Conservation (phyloP, 331 rosid species). For the Prunus yedoensis region DNA sequence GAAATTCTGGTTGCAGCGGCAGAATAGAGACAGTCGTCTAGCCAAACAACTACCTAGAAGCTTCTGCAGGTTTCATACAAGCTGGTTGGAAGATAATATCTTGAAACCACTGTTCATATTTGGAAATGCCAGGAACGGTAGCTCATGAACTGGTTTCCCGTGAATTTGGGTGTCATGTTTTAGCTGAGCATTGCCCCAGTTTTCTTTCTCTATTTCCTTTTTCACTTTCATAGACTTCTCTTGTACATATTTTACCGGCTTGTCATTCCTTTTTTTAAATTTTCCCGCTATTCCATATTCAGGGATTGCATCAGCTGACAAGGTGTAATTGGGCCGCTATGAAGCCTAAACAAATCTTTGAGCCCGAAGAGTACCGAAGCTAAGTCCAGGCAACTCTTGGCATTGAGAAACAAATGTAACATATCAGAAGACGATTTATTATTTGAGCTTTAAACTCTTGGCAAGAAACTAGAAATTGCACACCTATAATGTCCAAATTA, state of each 20-base stretch:
- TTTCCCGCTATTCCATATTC: too few relatives aligned
- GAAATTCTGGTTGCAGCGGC: constrained; percentile 16
- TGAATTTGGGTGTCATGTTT: background rate
- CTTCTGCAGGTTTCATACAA: background rate
- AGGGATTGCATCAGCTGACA: too few relatives aligned
- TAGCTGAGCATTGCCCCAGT: background rate
- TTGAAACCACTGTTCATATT: background rate
- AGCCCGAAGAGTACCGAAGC: too few relatives aligned
- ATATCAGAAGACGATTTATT: too few relatives aligned
- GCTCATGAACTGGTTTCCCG: background rate
- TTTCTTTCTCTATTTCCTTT: background rate
- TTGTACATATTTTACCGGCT: background rate
- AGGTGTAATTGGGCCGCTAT: too few relatives aligned
- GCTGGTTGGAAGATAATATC: background rate
- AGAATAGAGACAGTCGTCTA: background rate
- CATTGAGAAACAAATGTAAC: too few relatives aligned
- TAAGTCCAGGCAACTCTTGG: too few relatives aligned
- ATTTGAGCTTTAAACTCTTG: too few relatives aligned
- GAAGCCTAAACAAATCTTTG: too few relatives aligned
- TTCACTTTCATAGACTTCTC: constrained; percentile 17
- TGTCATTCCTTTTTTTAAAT: too few relatives aligned
- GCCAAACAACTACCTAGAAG: background rate
- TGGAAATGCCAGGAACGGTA: background rate
- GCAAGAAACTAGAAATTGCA: too few relatives aligned
- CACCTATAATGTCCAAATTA: too few relatives aligned